phyloP scores from a whole-genome alignment of 352 stramenopile species.

The Globisporangium iwayamae region DNA sequence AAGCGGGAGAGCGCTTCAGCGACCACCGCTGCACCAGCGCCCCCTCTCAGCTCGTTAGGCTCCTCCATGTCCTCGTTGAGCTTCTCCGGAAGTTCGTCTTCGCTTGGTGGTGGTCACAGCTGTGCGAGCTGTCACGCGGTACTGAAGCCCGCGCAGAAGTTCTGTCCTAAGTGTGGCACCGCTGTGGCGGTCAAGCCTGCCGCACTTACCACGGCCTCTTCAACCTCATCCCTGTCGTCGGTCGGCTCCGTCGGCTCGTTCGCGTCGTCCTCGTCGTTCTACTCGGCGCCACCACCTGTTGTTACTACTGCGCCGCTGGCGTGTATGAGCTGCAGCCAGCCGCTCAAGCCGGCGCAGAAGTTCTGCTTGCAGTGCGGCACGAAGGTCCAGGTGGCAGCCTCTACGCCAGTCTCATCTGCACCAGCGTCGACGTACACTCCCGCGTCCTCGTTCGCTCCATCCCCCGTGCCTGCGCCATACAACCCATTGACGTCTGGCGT shows the following conservation, averaged over 20 bases:
- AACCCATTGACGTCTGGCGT: conserved; percentile 30
- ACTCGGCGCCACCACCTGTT: conserved; percentile 4
- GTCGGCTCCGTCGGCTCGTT: conserved; percentile 22
- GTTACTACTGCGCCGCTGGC: conserved; percentile 11
- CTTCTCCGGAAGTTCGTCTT: conserved; percentile 24
- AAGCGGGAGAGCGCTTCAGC: conserved; percentile 18
- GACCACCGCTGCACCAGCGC: neutral
- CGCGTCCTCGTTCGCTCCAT: conserved; percentile 24
- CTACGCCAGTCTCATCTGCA: conserved; percentile 1
- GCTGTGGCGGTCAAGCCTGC: conserved; percentile 14
- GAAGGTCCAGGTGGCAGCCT: conserved; percentile 26
- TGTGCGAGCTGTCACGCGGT: conserved; percentile 44
- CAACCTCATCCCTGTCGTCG: conserved; percentile 28
- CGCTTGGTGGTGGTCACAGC: conserved; percentile 21
- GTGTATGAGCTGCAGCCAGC: conserved; percentile 44
- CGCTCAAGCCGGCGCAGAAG: conserved; percentile 62
- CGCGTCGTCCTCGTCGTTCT: conserved; percentile 17
- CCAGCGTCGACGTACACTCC: conserved; percentile 12
- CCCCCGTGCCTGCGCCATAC: conserved; percentile 26
- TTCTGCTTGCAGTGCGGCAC: conserved; percentile 80
- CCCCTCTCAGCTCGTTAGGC: neutral
- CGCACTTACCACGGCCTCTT: conserved; percentile 17
- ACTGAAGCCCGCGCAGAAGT: conserved; percentile 72
- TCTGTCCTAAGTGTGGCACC: conserved; percentile 73
- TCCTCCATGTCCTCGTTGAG: conserved; percentile 13